Conservation (phyloP, 192 early-diverging fungal genomes). For the Lobosporangium transversale region DNA sequence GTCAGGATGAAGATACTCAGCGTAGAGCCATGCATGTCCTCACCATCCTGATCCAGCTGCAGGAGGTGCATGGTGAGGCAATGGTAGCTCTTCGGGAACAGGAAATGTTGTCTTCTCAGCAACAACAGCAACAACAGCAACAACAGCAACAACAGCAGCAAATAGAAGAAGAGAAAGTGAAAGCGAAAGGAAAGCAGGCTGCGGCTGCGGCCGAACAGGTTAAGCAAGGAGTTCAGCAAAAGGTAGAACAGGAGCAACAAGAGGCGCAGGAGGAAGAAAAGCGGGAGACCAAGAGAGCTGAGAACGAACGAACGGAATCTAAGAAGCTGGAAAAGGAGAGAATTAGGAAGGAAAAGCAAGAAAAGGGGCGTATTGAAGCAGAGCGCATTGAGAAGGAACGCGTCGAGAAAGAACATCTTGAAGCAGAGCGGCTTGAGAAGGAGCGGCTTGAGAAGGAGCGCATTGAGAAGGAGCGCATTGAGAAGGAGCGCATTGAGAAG, state of each 20-base stretch:
- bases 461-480: neutral
- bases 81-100: conserved; percentile 5
- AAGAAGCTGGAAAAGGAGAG: conserved; percentile 4
- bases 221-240: neutral
- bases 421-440: conserved; percentile 4
- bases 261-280: neutral
- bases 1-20: conserved; percentile 54
- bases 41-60: conserved; percentile 32
- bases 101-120: neutral
- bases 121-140: neutral
- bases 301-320: neutral
- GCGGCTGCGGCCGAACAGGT: neutral
- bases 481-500: conserved; percentile 13
- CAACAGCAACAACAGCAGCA: neutral
- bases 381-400: conserved; percentile 13
- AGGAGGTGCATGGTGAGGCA: conserved; percentile 34
- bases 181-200: neutral
- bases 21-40: conserved; percentile 52
- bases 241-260: neutral
- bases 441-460: neutral
- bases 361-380: neutral
- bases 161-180: neutral
- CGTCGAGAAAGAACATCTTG: neutral
- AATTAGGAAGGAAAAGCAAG: neutral
- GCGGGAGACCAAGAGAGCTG: neutral